Conservation (phyloP, 805 yeast genomes). For the Lachancea cidri region DNA sequence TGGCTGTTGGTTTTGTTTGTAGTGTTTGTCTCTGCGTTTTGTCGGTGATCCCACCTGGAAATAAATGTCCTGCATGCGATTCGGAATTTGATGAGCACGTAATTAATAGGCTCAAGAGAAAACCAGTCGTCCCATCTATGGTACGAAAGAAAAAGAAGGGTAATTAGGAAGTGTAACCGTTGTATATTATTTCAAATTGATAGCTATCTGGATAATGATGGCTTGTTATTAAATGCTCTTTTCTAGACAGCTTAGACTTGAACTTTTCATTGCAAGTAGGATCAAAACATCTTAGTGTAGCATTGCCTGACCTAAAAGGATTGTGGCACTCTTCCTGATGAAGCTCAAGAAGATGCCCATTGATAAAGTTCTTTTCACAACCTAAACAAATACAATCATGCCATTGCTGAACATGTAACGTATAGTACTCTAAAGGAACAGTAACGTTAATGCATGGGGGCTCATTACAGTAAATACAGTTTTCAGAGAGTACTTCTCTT, state of each 20-base stretch:
- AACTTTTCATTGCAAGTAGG: conserved; percentile 39
- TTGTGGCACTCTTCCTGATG: conserved; percentile 53
- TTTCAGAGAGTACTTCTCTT: neutral
- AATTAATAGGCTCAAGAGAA: conserved; percentile 50
- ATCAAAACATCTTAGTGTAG: conserved; percentile 40
- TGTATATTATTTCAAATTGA: conserved; percentile 15
- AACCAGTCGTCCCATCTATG: conserved; percentile 48
- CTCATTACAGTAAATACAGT: conserved; percentile 12
- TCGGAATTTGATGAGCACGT: conserved; percentile 66
- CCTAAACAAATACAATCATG: conserved; percentile 32
- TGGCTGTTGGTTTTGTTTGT: conserved; percentile 92
- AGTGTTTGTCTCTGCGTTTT: conserved; percentile 83
- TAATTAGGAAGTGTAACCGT: conserved; percentile 10
- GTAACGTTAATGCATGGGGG: conserved; percentile 14
- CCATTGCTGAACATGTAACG: conserved; percentile 12
- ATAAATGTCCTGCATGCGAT: conserved; percentile 81
- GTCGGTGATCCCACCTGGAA: conserved; percentile 61
- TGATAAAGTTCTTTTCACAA: conserved; percentile 41
- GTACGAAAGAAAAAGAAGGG: conserved; percentile 31
- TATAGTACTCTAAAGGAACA: conserved; percentile 14
- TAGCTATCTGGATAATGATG: conserved; percentile 34
- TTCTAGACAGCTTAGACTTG: conserved; percentile 36
- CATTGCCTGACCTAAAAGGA: conserved; percentile 36
- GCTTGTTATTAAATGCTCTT: conserved; percentile 44
- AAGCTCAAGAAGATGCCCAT: conserved; percentile 37